Conservation (phyloP, 2,329 filamentous ascomycete genomes). For the Zelopaecilomyces penicillatus region DNA sequence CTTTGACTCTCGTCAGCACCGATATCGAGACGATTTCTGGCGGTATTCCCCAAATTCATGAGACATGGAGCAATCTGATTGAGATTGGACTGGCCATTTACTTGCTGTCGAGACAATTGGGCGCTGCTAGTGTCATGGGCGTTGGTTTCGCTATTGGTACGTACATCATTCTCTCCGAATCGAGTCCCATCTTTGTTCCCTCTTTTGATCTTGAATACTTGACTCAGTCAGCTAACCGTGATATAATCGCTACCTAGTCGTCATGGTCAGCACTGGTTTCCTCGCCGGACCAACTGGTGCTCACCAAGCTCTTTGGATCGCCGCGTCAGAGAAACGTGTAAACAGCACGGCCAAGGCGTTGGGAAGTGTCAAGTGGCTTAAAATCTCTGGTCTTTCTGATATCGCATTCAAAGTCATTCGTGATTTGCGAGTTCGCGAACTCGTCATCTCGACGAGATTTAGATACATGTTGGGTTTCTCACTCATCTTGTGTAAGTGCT, state of each 20-base stretch:
- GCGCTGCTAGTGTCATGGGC: constrained; percentile 33
- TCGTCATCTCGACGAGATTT: too few relatives aligned
- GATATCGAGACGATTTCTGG: constrained; percentile 17
- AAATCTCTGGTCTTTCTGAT: too few relatives aligned
- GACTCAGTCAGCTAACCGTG: too few relatives aligned
- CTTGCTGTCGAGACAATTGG: constrained; percentile 25
- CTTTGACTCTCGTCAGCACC: constrained; percentile 19
- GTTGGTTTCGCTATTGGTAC: constrained; percentile 36
- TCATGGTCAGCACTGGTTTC: constrained; percentile 25
- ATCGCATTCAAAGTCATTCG: too few relatives aligned
- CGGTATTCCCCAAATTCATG: too few relatives aligned
- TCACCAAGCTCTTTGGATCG: constrained; percentile 38
- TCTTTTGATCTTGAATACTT: not conserved
- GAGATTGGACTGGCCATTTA: constrained; percentile 20
- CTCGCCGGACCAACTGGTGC: constrained; percentile 14
- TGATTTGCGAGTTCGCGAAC: too few relatives aligned
- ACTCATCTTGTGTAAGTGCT: too few relatives aligned
- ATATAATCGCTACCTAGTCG: constrained; percentile 16
- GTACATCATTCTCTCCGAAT: not conserved
- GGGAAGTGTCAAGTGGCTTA: constrained; percentile 35
- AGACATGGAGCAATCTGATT: constrained; percentile 15
- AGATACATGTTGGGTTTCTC: too few relatives aligned
- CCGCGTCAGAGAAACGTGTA: constrained; percentile 40
- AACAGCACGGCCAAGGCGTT: constrained; percentile 39
- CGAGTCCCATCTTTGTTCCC: not conserved